phyloP scores from a whole-genome alignment of 2,329 filamentous ascomycete species.

The Amauroascus verrucosus region DNA sequence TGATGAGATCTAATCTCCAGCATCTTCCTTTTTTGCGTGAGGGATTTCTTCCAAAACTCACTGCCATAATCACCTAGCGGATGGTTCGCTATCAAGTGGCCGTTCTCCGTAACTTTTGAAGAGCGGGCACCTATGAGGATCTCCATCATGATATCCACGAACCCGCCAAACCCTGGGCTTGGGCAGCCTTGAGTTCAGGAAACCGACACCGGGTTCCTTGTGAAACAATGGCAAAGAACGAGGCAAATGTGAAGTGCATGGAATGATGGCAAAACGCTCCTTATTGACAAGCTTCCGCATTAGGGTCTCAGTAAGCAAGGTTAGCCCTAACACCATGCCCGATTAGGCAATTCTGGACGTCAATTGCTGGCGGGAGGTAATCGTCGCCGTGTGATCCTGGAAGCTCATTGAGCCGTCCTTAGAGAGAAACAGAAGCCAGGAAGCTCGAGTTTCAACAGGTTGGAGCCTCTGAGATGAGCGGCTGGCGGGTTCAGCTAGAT shows the following conservation, averaged over 20 bases:
- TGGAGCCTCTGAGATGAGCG: neutral
- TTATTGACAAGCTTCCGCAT: conserved; percentile 12
- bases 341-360: conserved; percentile 10
- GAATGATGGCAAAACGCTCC: conserved; percentile 4
- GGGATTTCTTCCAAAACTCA: too few species aligned
- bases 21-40: too few species aligned
- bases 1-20: too few species aligned
- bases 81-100: neutral
- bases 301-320: conserved; percentile 11
- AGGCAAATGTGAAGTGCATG: neutral
- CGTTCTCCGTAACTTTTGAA: neutral
- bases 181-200: neutral
- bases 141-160: neutral
- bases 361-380: neutral
- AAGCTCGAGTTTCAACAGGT: neutral
- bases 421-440: conserved; percentile 1
- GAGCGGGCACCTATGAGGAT: conserved; percentile 1
- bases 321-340: conserved; percentile 11
- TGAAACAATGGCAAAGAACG: conserved; percentile 7
- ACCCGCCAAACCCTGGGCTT: neutral
- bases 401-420: neutral
- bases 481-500: neutral
- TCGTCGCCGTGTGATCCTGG: neutral
- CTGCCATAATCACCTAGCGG: too few species aligned
- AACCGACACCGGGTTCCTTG: neutral